These are phyloP conservation scores for Grifola frondosa DNA, from an alignment of 1,284 basidiomycete genomes.

Conservation along the genomic window DNA sequence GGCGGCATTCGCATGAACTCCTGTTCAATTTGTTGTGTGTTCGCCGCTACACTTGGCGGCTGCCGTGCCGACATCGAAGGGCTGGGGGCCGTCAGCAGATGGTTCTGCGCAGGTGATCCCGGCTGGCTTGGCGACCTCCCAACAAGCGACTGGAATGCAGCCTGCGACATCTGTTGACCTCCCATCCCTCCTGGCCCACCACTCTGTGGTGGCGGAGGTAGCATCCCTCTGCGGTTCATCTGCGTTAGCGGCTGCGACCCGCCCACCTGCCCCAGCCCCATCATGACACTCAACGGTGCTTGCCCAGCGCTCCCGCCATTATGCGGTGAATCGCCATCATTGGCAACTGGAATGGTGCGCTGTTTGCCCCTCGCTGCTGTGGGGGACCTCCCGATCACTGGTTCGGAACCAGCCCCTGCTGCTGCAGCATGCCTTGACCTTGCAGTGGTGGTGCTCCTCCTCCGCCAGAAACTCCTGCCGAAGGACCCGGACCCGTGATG, in stretches of 20 bases:
- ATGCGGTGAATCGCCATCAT: slow-evolving; percentile 42
- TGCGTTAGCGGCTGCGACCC: slow-evolving; percentile 41
- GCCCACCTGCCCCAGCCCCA: slow-evolving; percentile 48
- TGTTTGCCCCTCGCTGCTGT: slow-evolving; percentile 40
- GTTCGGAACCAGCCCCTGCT: slow-evolving; percentile 18
- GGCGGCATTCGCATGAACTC: slow-evolving; percentile 43
- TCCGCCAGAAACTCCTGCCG: slow-evolving; percentile 21
- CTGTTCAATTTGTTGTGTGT: no score
- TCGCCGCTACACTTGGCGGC: slow-evolving; percentile 34
- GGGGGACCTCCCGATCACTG: slow-evolving; percentile 34
- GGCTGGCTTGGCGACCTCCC: slow-evolving; percentile 58
- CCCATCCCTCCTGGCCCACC: slow-evolving; percentile 35
- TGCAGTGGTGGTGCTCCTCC: slow-evolving; percentile 20
- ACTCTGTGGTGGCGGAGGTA: slow-evolving; percentile 58
- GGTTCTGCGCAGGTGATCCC: slow-evolving; percentile 45
- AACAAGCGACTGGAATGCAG: slow-evolving; percentile 35
- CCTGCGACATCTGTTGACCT: slow-evolving; percentile 42
- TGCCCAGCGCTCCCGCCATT: slow-evolving; percentile 30
- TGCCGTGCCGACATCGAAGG: slow-evolving; percentile 53
- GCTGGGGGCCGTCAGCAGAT: slow-evolving; percentile 51
- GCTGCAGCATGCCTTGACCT: slow-evolving; percentile 15
- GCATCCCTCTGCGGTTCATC: slow-evolving; percentile 42
- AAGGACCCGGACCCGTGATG: slow-evolving; percentile 38
- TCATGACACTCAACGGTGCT: slow-evolving; percentile 34
- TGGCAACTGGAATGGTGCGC: slow-evolving; percentile 42